Conservation (phyloP, 202 grass and related monocot genomes). For the Saccharum hybrid region DNA sequence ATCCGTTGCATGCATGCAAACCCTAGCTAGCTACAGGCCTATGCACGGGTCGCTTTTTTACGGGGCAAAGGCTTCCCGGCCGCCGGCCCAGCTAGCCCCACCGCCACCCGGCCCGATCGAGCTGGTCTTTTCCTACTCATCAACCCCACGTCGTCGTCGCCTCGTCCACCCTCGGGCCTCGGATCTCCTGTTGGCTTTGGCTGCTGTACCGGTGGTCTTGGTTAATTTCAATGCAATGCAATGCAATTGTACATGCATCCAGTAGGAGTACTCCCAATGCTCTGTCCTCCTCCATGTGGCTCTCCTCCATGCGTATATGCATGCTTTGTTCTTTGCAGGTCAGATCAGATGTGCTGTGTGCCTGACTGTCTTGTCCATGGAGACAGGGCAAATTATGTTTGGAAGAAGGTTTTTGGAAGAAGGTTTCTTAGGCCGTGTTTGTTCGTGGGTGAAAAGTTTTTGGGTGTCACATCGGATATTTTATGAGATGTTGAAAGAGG, state of each 20-base stretch:
- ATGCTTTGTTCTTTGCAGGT: conserved; percentile 26
- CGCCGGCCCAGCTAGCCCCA: background rate
- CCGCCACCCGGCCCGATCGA: background rate
- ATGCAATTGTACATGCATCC: background rate
- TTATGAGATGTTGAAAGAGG: too few species aligned
- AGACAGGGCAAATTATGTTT: conserved; percentile 34
- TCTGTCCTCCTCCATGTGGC: background rate
- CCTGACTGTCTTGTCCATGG: conserved; percentile 48
- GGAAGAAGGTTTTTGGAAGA: background rate
- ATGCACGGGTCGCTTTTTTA: conserved; percentile 59
- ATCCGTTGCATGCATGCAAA: conserved; percentile 56
- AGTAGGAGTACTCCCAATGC: too few species aligned
- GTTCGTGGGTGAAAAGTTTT: too few species aligned
- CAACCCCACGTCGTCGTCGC: background rate
- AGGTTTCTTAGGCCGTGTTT: background rate
- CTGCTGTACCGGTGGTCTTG: conserved; percentile 16
- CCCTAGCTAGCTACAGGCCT: conserved; percentile 52
- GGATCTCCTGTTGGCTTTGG: background rate
- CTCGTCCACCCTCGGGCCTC: background rate
- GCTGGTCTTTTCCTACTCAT: conserved; percentile 51
- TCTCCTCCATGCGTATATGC: background rate
- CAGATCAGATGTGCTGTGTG: background rate
- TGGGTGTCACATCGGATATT: too few species aligned
- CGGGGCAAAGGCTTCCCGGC: background rate
- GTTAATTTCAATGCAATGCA: conserved; percentile 33